Evolutionary conservation across 352 stramenopile genomes (phyloP), one percentile per base, ranked within the genome.

Genomic region (Phytophthora vignae): DNA sequence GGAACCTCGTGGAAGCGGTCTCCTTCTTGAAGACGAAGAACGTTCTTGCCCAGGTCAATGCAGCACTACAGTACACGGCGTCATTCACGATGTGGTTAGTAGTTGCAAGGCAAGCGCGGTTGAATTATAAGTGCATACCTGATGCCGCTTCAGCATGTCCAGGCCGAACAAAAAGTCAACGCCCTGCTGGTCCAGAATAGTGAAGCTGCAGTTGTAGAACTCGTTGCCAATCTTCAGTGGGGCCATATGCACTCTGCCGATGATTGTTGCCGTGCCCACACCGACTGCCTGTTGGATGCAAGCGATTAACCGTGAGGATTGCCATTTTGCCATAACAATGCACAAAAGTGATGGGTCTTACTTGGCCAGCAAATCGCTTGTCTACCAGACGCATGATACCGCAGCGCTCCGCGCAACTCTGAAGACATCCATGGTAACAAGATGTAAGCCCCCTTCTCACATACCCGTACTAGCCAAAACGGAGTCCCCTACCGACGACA

Each of bases 121-220:
- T 31, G 11, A 27, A 27, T 11, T 48, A 17, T 4, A 44, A 36
- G 1, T 64, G 46, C 66, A 12, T 21, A 94, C 88, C 82, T 95
- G 91, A 88, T 99, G 96, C 17, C 97, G 91, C 79, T 98, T 99
- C 17, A 99, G 87, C 97, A 99, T 99, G 76, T 99, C 97, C 48
- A 99, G 84, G 10, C 98, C 98, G 64, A 99, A 98, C 9, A 99
- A 78, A 70, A 99, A 98, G 69, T 99, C 97, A 48, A 99, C 98
- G 71, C 98, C 89, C 87, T 98, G 71, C 14, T 97, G 87, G 58
- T 97, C 90, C 52, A 97, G 57, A 73, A 97, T 97, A 17, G 97
- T 99, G 62, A 99, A 98, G 67, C 88, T 98, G 83, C 94, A 98
- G 66, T 95, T 96, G 79, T 97, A 98, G 58, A 96, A 96, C 58